phyloP scores from a whole-genome alignment of 129 eudicot genomes.

The Centella asiatica region DNA sequence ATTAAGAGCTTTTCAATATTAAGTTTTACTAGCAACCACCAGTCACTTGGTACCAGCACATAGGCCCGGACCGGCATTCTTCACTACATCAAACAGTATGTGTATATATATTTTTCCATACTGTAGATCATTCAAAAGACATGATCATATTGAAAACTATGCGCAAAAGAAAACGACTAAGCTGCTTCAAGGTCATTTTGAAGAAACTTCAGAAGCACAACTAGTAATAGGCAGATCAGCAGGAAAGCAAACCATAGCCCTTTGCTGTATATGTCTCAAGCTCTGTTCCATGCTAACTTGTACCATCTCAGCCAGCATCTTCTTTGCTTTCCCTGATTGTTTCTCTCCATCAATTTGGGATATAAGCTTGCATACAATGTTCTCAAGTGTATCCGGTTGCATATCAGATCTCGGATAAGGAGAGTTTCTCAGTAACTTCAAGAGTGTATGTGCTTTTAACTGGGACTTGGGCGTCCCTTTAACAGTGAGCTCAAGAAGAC shows the following conservation, averaged over 20 bases:
- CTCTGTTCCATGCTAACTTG: constrained; percentile 94
- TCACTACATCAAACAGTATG: neutral
- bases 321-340: constrained; percentile 45
- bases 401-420: constrained; percentile 44
- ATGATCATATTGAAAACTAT: constrained; percentile 2
- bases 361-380: constrained; percentile 54
- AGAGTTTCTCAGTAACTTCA: constrained; percentile 60
- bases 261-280: constrained; percentile 41
- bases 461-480: constrained; percentile 41
- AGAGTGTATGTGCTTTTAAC: constrained; percentile 38
- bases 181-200: constrained; percentile 20
- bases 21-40: too few species aligned
- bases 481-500: constrained; percentile 57
- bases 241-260: constrained; percentile 53
- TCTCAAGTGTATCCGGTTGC: constrained; percentile 54
- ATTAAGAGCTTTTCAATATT: too few species aligned
- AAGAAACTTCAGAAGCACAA: constrained; percentile 37
- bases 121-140: constrained; percentile 21
- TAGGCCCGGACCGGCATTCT: constrained; percentile 79
- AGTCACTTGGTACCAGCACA: constrained; percentile 66
- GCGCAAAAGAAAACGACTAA: neutral
- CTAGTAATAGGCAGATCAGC: constrained; percentile 32
- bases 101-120: constrained; percentile 19
- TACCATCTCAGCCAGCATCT: constrained; percentile 65
- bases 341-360: constrained; percentile 73